A percentile compares a stretch with the other conserved stretches of the same genome.
phyloP scores from a whole-genome alignment of 2,329 filamentous ascomycete species.

The Verticillium klebahnii region DNA sequence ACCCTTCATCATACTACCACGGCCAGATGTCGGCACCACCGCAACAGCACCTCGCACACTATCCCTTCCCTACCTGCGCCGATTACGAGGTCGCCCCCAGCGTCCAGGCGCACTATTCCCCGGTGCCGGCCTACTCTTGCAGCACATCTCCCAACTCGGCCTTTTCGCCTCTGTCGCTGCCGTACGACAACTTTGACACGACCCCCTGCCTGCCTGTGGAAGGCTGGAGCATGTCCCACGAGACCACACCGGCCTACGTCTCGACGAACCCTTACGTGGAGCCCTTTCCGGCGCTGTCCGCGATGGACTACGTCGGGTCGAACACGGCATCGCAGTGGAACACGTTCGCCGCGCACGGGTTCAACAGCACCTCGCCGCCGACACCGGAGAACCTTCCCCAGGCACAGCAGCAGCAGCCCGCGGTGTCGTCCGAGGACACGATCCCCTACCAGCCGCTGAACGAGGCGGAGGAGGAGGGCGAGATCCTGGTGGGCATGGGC shows the following conservation, averaged over 20 bases:
- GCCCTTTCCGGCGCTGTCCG: slow-evolving; percentile 22
- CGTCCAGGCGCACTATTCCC: slow-evolving; percentile 43
- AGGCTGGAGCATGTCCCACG: slow-evolving; percentile 28
- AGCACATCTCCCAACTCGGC: slow-evolving; percentile 51
- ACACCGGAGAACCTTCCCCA: slow-evolving; percentile 56
- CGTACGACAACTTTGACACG: slow-evolving; percentile 34
- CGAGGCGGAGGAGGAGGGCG: slow-evolving; percentile 53
- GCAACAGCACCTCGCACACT: slow-evolving; percentile 33
- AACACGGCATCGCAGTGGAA: slow-evolving; percentile 36
- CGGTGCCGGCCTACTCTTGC: slow-evolving; percentile 50
- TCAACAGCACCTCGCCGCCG: slow-evolving; percentile 48
- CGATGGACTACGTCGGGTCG: slow-evolving; percentile 13
- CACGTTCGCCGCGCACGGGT: slow-evolving; percentile 37
- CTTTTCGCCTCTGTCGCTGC: slow-evolving; percentile 49
- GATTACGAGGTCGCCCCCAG: slow-evolving; percentile 34
- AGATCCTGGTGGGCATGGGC: slow-evolving; percentile 77
- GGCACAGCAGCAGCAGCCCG: slow-evolving; percentile 41
- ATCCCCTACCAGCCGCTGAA: slow-evolving; percentile 46
- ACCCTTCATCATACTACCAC: slow-evolving; percentile 51
- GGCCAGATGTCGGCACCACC: slow-evolving; percentile 25
- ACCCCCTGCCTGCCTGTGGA: slow-evolving; percentile 35
- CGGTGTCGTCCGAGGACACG: slow-evolving; percentile 42
- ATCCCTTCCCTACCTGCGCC: slow-evolving; percentile 29
- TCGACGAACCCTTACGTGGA: slow-evolving; percentile 22
- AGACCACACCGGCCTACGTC: slow-evolving; percentile 22